Evolutionary conservation across 192 early-diverging fungal genomes (phyloP).

Genomic region (Umbelopsis sp.): DNA sequence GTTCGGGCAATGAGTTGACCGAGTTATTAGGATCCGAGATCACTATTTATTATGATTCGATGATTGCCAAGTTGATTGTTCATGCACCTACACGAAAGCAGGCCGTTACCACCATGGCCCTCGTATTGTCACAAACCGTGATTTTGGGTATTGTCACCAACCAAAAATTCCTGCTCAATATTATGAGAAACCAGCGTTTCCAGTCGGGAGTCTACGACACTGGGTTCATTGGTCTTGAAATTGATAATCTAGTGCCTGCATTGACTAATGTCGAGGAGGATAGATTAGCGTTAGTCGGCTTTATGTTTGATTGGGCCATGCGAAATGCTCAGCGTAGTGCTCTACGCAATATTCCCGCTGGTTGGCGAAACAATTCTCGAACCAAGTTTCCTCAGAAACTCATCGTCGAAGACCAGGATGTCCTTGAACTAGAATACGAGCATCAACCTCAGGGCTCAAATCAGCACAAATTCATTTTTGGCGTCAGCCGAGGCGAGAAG

Average conservation of each 20-base stretch:
- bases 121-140: conserved; percentile 47
- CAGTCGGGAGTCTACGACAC: conserved; percentile 51
- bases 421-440: conserved; percentile 50
- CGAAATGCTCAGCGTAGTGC: conserved; percentile 46
- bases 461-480: conserved; percentile 37
- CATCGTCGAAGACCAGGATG: conserved; percentile 34
- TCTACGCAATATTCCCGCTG: conserved; percentile 45
- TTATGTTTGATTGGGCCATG: conserved; percentile 53
- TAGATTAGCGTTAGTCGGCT: conserved; percentile 26
- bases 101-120: conserved; percentile 47
- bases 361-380: conserved; percentile 53
- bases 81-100: conserved; percentile 60
- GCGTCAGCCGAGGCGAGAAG: neutral
- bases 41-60: conserved; percentile 62
- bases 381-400: conserved; percentile 32
- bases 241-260: conserved; percentile 16
- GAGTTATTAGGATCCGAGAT: conserved; percentile 45
- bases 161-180: conserved; percentile 54
- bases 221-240: conserved; percentile 47
- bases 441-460: conserved; percentile 38
- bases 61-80: conserved; percentile 64
- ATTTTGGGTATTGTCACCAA: conserved; percentile 63
- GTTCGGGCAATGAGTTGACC: neutral
- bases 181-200: conserved; percentile 54
- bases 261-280: conserved; percentile 14